Evolutionary conservation across 352 stramenopile genomes (phyloP), one percentile per base, ranked within the genome.

Genomic region (Phytophthora crassamura): DNA sequence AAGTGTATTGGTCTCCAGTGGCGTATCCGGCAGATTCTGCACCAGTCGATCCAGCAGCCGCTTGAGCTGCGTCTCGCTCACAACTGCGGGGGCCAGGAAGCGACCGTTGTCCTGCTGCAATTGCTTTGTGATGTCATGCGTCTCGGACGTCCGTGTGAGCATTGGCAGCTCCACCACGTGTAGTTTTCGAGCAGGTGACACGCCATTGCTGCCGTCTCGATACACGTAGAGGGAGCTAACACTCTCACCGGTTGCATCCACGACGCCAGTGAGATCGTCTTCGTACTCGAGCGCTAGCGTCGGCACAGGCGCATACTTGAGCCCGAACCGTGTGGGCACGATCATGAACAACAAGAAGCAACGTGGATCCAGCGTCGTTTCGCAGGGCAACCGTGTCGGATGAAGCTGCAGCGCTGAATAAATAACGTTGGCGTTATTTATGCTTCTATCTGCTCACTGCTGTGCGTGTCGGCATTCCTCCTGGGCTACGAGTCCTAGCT

Each of bases 221-320:
- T 86, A 77, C 36, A 91, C 76, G 42, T 89, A 91, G 48, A 91
- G 67, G 47, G 84, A 93, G 8, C 65, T 70, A 14, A 53, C 35
- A 20, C 50, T 70, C 4, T 64, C 63, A 2, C 46, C 53, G 0
- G 51, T 67, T 25, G 59, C 66, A 59, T 85, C 78, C 30, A 81
- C 71, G 20, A 78, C 53, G 11, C 49, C 51, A 20, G 57, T 64
- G 7, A 82, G 35, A 60, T 89, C 76, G 42, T 90, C 83, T 46
- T 95, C 85, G 45, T 95, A 95, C 69, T 95, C 87, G 35, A 95
- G 76, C 30, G 87, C 82, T 1, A 95, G 68, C 33, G 87, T 95
- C 51, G 87, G 85, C 41, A 93, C 77, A 8, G 87, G 87, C 52
- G 75, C 72, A 66, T 86, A 95, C 78, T 95, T 95, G 74, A 95